Base-by-base conservation (phyloP, 1,284 basidiomycete genomes). In the Exsudoporus floridanus region DNA sequence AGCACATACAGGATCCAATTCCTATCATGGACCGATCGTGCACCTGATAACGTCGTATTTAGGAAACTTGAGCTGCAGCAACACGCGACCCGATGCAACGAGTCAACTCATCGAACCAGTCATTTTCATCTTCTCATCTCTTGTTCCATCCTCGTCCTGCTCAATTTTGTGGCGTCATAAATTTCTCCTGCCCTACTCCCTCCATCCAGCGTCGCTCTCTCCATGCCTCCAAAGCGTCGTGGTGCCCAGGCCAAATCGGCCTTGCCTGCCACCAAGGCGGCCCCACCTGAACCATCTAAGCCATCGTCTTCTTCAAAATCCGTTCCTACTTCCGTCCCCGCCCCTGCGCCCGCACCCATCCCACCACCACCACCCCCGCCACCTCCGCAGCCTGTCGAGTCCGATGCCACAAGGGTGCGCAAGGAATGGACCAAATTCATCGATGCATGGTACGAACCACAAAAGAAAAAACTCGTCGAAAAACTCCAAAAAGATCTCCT, bases 1-100 rank as follows among this genome's bases (percentile, higher is more conserved):
- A 28, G 41, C 33, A 10, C 36, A 38, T 42, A 48, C 49, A 57
- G 40, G 49, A 61, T 50, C 31, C 30, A 40, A 45, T 70, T 50
- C 64, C 66, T 69, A 70, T 66, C 65, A 67, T 65, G 67, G 58
- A 30, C 49, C 55, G 64, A 66, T 66, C 68, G 45, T 52, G 38
- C 52, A 65, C 49, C 50, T 64, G 60, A 66, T 64, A 59, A 49
- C 60, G 52, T 59, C 60, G 51, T 28, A 55, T 66, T 66, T 56
- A 53, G 62, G 41, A 65, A 23, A 61, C 59, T 47, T 2, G 13
- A 49, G 28, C 59, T 43, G 16, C 33, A 51, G 41, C 56, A 66
- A 42, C 39, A 31, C 34, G 64, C 63, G 63, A 64, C 50, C 56
- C 54, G 53, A 63, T 68, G 56, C 51, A 53, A 63, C 59, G 64